Conservation (phyloP, 495 filamentous ascomycete species). For the Penicillium steckii region DNA sequence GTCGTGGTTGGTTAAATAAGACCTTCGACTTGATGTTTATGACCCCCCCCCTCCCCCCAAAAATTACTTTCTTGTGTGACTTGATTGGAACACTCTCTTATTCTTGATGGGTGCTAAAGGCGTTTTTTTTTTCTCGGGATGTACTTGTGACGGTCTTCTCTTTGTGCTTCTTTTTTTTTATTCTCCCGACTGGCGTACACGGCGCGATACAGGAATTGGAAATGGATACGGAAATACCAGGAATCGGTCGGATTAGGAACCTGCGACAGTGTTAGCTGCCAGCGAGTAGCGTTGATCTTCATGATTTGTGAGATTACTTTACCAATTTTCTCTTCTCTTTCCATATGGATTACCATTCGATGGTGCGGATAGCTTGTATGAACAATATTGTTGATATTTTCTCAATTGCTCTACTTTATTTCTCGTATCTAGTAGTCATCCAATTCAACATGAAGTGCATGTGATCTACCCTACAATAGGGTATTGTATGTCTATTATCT, state of each 20-base stretch:
- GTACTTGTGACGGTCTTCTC: slow-evolving; percentile 19
- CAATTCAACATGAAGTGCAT: no score
- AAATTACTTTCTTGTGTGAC: slow-evolving; percentile 27
- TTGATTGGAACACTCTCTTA: slow-evolving; percentile 11
- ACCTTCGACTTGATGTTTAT: slow-evolving; percentile 22
- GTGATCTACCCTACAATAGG: no score
- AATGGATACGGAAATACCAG: slow-evolving; percentile 37
- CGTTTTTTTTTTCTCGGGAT: slow-evolving; percentile 19
- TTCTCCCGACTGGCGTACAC: slow-evolving; percentile 31
- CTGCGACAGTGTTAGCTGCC: slow-evolving; percentile 6
- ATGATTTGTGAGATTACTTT: slow-evolving; percentile 24
- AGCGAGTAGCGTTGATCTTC: slow-evolving; percentile 9
- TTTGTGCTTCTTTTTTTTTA: slow-evolving; percentile 17
- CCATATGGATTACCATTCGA: slow-evolving; percentile 9
- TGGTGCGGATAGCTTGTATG: slow-evolving; percentile 27
- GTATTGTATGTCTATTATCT: no score
- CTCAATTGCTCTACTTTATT: not conserved
- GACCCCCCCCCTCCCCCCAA: no score
- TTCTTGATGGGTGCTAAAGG: slow-evolving; percentile 14
- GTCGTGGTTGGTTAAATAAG: slow-evolving; percentile 14
- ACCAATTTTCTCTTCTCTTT: slow-evolving; percentile 13
- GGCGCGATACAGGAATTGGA: slow-evolving; percentile 27
- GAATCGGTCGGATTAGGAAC: slow-evolving; percentile 21
- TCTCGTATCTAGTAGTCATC: not conserved
- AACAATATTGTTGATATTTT: slow-evolving; percentile 18